Evolutionary conservation across 2,329 filamentous ascomycete species (phyloP).

Genomic region (Atkinsonella texensis): DNA sequence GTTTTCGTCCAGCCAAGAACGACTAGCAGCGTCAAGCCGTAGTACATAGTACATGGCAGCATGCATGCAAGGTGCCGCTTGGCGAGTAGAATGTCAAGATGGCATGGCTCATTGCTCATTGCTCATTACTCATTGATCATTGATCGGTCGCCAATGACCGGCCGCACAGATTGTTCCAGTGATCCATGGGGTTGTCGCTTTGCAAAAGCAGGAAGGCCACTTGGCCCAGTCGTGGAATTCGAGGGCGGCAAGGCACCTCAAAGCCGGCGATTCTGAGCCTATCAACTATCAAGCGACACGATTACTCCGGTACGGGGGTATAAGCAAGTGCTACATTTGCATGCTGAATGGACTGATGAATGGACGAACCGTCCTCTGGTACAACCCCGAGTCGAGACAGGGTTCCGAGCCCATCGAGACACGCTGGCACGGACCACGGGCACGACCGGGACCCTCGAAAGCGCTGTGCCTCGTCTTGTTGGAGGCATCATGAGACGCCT

Average conservation of each 20-base stretch:
- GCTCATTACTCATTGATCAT: too few species aligned
- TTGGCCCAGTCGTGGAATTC: background rate
- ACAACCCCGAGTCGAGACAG: background rate
- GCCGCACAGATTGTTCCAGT: background rate
- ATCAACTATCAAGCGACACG: background rate
- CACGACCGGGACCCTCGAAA: background rate
- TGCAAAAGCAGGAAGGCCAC: background rate
- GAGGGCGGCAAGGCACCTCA: background rate
- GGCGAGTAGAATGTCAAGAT: background rate
- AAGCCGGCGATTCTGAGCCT: background rate
- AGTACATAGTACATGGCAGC: background rate
- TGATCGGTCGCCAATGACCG: background rate
- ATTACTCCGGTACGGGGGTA: too few species aligned
- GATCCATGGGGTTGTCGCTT: background rate
- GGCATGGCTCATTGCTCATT: background rate
- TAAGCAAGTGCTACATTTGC: too few species aligned
- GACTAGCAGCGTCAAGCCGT: background rate
- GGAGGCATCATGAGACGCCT: slow-evolving; percentile 6
- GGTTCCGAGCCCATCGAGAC: background rate
- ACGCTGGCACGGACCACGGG: background rate
- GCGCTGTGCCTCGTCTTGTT: background rate
- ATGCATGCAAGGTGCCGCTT: background rate
- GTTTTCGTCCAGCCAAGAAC: background rate
- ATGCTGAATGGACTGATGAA: too few species aligned
- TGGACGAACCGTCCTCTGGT: too few species aligned